Evolutionary conservation across 257 asterid species (phyloP), one percentile per base, ranked within the genome.

Genomic region (Scutellaria baicalensis): DNA sequence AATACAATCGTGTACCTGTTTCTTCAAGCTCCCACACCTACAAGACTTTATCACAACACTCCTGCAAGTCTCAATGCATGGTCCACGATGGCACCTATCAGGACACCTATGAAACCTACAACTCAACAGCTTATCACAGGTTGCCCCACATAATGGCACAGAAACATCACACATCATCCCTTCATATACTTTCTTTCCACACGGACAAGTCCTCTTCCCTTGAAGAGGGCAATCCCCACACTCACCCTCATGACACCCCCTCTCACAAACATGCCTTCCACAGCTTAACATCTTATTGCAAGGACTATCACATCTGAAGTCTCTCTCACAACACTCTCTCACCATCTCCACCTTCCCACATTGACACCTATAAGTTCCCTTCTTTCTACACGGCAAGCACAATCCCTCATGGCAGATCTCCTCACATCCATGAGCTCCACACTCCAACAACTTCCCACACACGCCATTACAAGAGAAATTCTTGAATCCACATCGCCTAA

Each of bases 1-100:
- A 66, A 27, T 18, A 69, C 68, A 58, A 55, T 48, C 27, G 47
- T 59, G 55, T 64, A 92, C 98, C 95, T 88, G 95, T 79, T 93
- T 90, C 89, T 79, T 90, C 35, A 79, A 84, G 84, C 98, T 93
- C 69, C 97, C 94, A 77, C 98, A 93, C 90, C 98, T 86, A 72
- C 98, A 93, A n/a, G 87, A 77, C 81, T 93, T 93, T 1, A 84
- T 84, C 58, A 93, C 88, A 3, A 88, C 81, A 12, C 13, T 80
- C 70, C 96, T 83, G 78, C 98, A 93, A 43, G 89, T 87, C 62
- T 83, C 95, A 59, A 85, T 67, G 74, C 98, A 93, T 3, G 79
- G 75, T 21, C 97, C 96, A 17, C 89, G 86, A 59, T 93, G 98
- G 79, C 98, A 93, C 86, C 98, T 87, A 81, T 93, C 97, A 0